Evolutionary conservation across 306 rosid species (phyloP), one percentile per base, ranked within the genome.

Genomic region (Dryas alaskensis): DNA sequence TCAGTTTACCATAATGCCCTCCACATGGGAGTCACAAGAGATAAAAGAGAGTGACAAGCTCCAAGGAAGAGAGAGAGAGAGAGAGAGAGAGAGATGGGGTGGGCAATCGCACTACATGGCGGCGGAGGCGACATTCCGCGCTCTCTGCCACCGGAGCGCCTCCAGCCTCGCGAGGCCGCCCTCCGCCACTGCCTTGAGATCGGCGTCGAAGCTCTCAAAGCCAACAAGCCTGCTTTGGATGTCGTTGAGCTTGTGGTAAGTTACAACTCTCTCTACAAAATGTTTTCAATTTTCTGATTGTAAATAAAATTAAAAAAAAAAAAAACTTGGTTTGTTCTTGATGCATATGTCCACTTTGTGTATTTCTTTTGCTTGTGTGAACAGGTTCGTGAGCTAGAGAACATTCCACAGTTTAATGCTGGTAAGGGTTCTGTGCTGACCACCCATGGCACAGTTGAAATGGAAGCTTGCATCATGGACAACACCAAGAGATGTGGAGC

Each of bases 101-200:
- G 98, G 98, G 93, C 93, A 7, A 87, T 93, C 17, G 98, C 97
- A 60, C 82, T 93, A 7, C 98, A 93, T 51, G 98, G 97, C 75
- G 97, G 98, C 74, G 98, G 93, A 39, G 98, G 97, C 37, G 98
- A 89, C 75, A 93, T 93, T n/a, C 84, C 93, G 0, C 75, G n/a
- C 37, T 81, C 88, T 16, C 80, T 91, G 7, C 81, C 91, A 5
- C 81, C 74, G 0, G 97, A 89, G 46, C 86, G 86, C 58, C 97
- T 87, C 8, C 82, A 45, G 49, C 96, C 96, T 0, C 92, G 98
- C 0, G 96, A 91, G 83, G 93, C 84, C 17, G 86, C 87, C 77
- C 93, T 91, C 79, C 89, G 85, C 47, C 89, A 74, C 86, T 86
- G 92, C 84, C 92, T 93, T 27, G 77, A 78, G 51, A 76, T 93